Evolutionary conservation across 1,284 basidiomycete species (phyloP).

Genomic region (Dichomitus squalens): DNA sequence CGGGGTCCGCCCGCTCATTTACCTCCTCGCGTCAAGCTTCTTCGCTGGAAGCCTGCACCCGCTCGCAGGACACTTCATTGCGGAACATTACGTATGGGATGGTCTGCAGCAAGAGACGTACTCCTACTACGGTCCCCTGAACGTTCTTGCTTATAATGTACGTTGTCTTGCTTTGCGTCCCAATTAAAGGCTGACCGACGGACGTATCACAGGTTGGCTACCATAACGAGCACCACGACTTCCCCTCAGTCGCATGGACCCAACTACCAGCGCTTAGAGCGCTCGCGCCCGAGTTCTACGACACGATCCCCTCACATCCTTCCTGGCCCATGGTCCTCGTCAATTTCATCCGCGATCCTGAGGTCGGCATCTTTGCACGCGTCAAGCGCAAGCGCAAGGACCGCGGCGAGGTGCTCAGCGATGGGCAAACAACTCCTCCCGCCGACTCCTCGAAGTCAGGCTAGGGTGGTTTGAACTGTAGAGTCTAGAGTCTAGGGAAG

Average conservation of each 20-base stretch:
- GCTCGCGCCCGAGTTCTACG: conserved; percentile 93
- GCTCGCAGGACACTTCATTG: conserved; percentile 96
- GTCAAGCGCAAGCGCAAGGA: conserved; percentile 36
- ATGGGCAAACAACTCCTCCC: conserved; percentile 2
- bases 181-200: not conserved
- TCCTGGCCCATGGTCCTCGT: conserved; percentile 95
- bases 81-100: conserved; percentile 95
- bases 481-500: not conserved
- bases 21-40: conserved; percentile 88
- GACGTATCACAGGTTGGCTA: conserved; percentile 78
- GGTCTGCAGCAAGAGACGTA: conserved; percentile 93
- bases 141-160: conserved; percentile 93
- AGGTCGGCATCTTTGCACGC: conserved; percentile 62
- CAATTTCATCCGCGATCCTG: conserved; percentile 90
- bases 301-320: conserved; percentile 82
- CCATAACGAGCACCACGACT: conserved; percentile 99
- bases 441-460: not conserved
- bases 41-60: conserved; percentile 96
- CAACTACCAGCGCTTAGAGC: conserved; percentile 83
- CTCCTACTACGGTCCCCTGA: conserved; percentile 94
- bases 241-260: conserved; percentile 96
- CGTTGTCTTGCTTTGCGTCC: conserved; percentile 31
- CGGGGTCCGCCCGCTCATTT: conserved; percentile 72
- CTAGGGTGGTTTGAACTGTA: not conserved
- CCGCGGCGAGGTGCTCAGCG: conserved; percentile 1